Base-by-base conservation (phyloP, 345 rosid species). In the Kandelia obovata region DNA sequence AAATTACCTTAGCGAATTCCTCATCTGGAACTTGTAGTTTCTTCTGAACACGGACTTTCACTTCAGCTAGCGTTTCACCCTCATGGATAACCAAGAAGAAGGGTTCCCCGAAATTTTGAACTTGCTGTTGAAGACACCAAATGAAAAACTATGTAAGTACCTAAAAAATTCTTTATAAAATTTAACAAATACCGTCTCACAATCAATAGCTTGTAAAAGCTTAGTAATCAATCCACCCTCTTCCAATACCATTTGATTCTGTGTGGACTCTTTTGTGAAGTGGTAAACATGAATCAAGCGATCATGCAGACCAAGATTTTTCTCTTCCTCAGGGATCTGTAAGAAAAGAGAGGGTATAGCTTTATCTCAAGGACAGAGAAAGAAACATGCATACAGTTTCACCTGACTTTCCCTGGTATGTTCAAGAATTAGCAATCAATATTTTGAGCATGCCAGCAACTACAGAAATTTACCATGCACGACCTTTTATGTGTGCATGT, bases 281-380 rank as follows among this genome's bases (percentile, higher is more conserved):
- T 96, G 99, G 83, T 89, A 92, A 49, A 92, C 98, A 72, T 90
- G 95, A 75, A 96, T 86, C 72, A 96, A 80, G 52, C 97, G 98
- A 80, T 88, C 98, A 69, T 85, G 82, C 47, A 91, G 90, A 70
- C 98, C 98, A 64, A 96, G 88, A 80, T 85, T 82, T 76, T 90
- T 96, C 85, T 96, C 99, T 79, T 96, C 99, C 69, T 96, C 99
- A 0, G 96, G 97, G 27, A 96, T 81, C 99, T 96, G 83, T 20
- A 51, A 66, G 64, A 0, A 10, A 53, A 39, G 13, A 53, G 9
- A 16, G 39, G 35, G 32, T 51, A 57, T 28, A 64, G 26, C 7
- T 25, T 58, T 51, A 56, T 62, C 53, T 43, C 10, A 53, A 53
- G 2, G 26, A 37, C 73, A 46, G 53, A 35, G 46, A 55, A 58